A percentile compares a stretch with the other conserved stretches of the same genome.
phyloP scores from a whole-genome alignment of 441 rosid genomes.

The Macaranga tanarius region DNA sequence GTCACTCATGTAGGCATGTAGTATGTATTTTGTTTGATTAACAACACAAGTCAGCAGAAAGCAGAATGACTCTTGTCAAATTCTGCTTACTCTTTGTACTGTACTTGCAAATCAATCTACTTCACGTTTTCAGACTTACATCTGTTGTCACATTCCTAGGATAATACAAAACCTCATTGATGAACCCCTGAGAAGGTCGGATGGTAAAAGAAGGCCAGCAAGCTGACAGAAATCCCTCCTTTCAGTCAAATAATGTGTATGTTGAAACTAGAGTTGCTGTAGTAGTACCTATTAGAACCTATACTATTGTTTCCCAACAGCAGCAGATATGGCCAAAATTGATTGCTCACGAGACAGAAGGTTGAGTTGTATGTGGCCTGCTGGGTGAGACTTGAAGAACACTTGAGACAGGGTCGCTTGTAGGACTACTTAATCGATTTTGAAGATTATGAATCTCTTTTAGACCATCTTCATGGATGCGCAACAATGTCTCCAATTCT shows the following conservation, averaged over 20 bases:
- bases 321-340: neutral
- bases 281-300: neutral
- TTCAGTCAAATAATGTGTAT: conserved; percentile 1
- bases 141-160: neutral
- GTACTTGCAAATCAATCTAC: neutral
- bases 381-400: neutral
- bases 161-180: neutral
- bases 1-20: neutral
- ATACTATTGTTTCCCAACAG: neutral
- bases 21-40: neutral
- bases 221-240: too few species aligned
- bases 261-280: neutral
- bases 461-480: conserved; percentile 81
- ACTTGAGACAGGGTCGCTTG: conserved; percentile 37
- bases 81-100: neutral
- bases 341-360: neutral
- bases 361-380: neutral
- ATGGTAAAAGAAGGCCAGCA: too few species aligned
- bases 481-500: conserved; percentile 65
- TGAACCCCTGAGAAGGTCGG: neutral
- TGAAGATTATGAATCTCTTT: conserved; percentile 57
- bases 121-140: too few species aligned
- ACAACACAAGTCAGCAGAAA: neutral
- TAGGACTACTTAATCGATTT: conserved; percentile 53
- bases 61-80: neutral